Evolutionary conservation across 495 filamentous ascomycete genomes (phyloP).

Genomic region (Lichina pygmaea): DNA sequence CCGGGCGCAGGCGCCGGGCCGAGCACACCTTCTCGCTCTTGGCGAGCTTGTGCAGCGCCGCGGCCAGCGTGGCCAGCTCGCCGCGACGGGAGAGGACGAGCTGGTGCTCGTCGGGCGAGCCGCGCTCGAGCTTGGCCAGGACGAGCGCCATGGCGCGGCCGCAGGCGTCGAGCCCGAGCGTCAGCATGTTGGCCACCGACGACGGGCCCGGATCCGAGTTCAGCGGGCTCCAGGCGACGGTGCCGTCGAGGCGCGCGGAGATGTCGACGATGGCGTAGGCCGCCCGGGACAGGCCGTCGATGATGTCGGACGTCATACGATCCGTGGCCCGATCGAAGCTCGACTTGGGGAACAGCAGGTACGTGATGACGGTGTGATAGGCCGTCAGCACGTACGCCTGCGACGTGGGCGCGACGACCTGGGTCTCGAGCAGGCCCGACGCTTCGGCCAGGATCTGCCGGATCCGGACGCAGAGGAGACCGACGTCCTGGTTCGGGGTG

Average conservation of each 20-base stretch:
- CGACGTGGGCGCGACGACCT: slow-evolving; percentile 1
- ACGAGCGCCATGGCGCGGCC: slow-evolving; percentile 2
- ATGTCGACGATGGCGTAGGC: slow-evolving; percentile 1
- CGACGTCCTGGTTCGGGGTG: slow-evolving; percentile 1
- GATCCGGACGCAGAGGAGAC: slow-evolving; percentile 3
- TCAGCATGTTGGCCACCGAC: slow-evolving; percentile 4
- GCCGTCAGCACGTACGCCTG: slow-evolving; percentile 1
- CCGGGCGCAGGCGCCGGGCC: too few species aligned
- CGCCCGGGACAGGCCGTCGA: slow-evolving; percentile 5
- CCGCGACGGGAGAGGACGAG: too few species aligned
- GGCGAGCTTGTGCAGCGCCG: too few species aligned
- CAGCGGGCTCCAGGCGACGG: neutral
- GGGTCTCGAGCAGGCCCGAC: slow-evolving; percentile 2
- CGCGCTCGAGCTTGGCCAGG: too few species aligned
- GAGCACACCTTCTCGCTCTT: too few species aligned
- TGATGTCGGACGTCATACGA: slow-evolving; percentile 1
- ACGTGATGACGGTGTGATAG: slow-evolving; percentile 7
- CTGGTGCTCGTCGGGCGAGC: too few species aligned
- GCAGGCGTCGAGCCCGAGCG: slow-evolving; percentile 7
- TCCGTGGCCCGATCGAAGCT: neutral
- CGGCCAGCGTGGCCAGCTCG: too few species aligned
- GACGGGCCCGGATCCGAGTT: neutral
- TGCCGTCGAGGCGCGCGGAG: slow-evolving; percentile 1
- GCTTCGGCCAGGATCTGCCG: slow-evolving; percentile 4
- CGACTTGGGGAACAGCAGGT: slow-evolving; percentile 7